Evolutionary conservation across 805 yeast genomes (phyloP), one percentile per base, ranked within the genome.

Genomic region (Zygoascus biomembranicola): DNA sequence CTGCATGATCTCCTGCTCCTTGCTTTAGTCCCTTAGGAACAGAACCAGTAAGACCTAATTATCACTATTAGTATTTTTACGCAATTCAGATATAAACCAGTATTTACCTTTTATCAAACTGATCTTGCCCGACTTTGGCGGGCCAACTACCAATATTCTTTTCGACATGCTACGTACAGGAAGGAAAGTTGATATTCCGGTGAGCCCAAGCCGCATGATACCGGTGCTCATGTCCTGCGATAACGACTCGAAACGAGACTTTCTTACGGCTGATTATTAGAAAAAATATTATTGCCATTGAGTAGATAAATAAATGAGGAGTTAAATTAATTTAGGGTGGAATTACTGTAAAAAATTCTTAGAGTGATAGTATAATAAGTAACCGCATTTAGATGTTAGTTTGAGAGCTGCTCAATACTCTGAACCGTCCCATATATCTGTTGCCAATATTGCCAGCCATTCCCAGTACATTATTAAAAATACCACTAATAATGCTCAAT

Each of bases 61-160:
- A 32, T 45, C 45, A 48, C 48, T 23, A 32, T 23, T n/a, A 41
- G 32, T 19, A 35, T 16, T 14, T 19, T 35, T 16, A 16, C 18
- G 2, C 66, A 64, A 51, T 13, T 41, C 37, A n/a, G 13, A 35
- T 43, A 8, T 43, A 1, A 20, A 11, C 41, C 16, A 16, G 19
- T 35, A 31, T 47, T 31, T 56, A 61, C 68, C 62, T 51, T 66
- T 59, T 9, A 69, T 48, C 2, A 68, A 57, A 32, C 67, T 57
- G 13, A 64, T 50, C 50, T 71, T 72, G 43, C 74, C 74, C 2
- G 68, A 55, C 16, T 60, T 51, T 11, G 70, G 66, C 13, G 58
- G 54, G 1, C 75, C 75, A 1, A 68, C 66, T 9, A 68, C 54
- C 5, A 68, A 62, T n/a, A 68, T 49, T 19, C 53, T 44, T 13